These are phyloP conservation scores for Ramularia endophylla DNA, from an alignment of 2,329 filamentous ascomycete genomes.

Conservation along the genomic window DNA sequence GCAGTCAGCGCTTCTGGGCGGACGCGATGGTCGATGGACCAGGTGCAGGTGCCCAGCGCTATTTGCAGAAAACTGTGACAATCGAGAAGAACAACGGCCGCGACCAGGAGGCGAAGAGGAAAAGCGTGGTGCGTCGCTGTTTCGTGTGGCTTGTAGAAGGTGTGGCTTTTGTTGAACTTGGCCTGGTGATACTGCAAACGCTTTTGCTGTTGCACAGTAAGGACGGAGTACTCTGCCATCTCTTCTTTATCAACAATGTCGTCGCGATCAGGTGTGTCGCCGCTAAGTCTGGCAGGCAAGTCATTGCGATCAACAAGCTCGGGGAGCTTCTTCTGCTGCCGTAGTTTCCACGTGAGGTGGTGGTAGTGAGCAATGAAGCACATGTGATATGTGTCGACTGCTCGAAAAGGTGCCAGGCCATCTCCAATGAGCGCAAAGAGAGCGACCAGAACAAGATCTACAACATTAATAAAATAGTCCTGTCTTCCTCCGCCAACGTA, in stretches of 20 bases:
- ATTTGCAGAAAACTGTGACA: conserved; percentile 76
- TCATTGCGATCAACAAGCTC: conserved; percentile 64
- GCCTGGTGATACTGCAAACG: conserved; percentile 69
- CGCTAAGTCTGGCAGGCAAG: conserved; percentile 44
- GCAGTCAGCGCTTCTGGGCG: conserved; percentile 70
- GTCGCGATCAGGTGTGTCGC: conserved; percentile 23
- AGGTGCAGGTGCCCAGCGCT: conserved; percentile 69
- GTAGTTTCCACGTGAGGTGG: conserved; percentile 56
- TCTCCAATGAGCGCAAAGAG: conserved; percentile 60
- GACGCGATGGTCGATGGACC: conserved; percentile 65
- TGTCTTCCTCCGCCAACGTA: conserved; percentile 68
- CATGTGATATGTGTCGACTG: conserved; percentile 84
- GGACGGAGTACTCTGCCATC: conserved; percentile 51
- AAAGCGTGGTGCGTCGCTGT: conserved; percentile 77
- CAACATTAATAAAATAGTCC: conserved; percentile 51
- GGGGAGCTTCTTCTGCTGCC: conserved; percentile 56
- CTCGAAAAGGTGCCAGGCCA: conserved; percentile 62
- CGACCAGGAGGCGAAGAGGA: conserved; percentile 65
- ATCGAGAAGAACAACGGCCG: conserved; percentile 73
- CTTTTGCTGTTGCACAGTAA: conserved; percentile 60
- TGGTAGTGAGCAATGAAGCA: conserved; percentile 71
- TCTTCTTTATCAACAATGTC: conserved; percentile 43
- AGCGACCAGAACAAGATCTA: conserved; percentile 55
- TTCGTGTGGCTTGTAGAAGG: conserved; percentile 85
- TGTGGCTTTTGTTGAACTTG: conserved; percentile 76